Evolutionary conservation across 202 grass and related monocot species (phyloP).

Genomic region (Carex sylvatica): DNA sequence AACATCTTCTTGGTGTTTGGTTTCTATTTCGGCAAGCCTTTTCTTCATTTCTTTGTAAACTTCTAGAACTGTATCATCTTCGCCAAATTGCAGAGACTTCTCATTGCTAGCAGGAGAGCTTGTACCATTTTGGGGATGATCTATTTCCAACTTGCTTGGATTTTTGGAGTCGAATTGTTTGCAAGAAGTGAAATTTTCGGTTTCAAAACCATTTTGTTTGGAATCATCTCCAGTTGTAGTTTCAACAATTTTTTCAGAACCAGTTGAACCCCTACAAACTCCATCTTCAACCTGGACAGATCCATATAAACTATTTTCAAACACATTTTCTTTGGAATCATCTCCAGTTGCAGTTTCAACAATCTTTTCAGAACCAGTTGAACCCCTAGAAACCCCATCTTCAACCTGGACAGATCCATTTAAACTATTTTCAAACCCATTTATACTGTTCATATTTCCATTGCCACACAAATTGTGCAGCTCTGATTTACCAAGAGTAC

Average conservation of each 20-base stretch:
- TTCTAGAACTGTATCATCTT: constrained; percentile 53
- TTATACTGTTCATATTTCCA: not conserved
- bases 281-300: not conserved
- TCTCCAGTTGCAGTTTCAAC: not conserved
- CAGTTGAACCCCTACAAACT: not conserved
- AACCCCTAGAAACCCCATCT: not conserved
- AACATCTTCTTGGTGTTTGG: constrained; percentile 54
- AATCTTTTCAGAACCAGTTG: not conserved
- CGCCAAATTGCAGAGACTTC: not conserved
- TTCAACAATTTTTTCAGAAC: not conserved
- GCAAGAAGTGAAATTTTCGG: not conserved
- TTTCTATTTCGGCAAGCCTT: constrained; percentile 53
- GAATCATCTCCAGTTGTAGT: not conserved
- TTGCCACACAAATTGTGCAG: not conserved
- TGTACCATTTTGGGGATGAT: not conserved
- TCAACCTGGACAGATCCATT: not conserved
- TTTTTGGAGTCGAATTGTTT: not conserved
- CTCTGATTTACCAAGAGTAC: not conserved
- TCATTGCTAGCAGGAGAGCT: not conserved
- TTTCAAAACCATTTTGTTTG: not conserved
- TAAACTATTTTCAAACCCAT: not conserved
- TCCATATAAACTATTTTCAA: not conserved
- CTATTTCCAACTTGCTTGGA: not conserved
- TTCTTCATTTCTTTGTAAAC: constrained; percentile 66
- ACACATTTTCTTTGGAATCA: not conserved